These are phyloP conservation scores for Eucalyptus guilfoylei DNA, from an alignment of 345 rosid species.

Conservation along the genomic window DNA sequence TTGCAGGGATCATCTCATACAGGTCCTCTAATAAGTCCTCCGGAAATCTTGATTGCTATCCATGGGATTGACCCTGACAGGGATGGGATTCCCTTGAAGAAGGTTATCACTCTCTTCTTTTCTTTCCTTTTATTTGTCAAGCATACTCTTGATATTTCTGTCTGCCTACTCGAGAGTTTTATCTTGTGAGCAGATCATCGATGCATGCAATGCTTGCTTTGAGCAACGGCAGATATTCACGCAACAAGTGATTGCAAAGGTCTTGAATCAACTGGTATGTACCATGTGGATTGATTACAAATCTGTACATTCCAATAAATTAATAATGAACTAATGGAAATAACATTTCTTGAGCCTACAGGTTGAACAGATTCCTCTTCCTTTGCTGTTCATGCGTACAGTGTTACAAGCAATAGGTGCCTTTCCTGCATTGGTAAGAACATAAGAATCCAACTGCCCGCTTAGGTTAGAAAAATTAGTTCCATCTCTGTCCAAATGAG, in stretches of 20 bases:
- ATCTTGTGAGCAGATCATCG: slow-evolving; percentile 57
- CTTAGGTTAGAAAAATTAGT: not conserved
- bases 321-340: not conserved
- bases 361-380: slow-evolving; percentile 99
- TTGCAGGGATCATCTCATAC: slow-evolving; percentile 65
- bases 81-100: slow-evolving; percentile 87
- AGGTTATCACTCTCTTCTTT: slow-evolving; percentile 19
- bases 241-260: slow-evolving; percentile 91
- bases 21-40: slow-evolving; percentile 60
- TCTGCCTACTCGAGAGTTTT: not conserved
- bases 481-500: not conserved
- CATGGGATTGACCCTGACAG: slow-evolving; percentile 90
- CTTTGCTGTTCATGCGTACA: slow-evolving; percentile 97
- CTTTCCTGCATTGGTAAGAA: slow-evolving; percentile 39
- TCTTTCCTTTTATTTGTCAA: not conserved
- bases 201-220: slow-evolving; percentile 92
- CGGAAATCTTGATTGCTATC: slow-evolving; percentile 80
- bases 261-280: slow-evolving; percentile 92
- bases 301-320: not conserved
- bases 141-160: not conserved
- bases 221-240: slow-evolving; percentile 81
- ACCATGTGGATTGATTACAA: not conserved
- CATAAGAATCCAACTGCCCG: not conserved
- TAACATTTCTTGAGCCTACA: slow-evolving; percentile 17
- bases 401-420: slow-evolving; percentile 95